Conservation (phyloP, 306 rosid species). For the Lotus japonicus region DNA sequence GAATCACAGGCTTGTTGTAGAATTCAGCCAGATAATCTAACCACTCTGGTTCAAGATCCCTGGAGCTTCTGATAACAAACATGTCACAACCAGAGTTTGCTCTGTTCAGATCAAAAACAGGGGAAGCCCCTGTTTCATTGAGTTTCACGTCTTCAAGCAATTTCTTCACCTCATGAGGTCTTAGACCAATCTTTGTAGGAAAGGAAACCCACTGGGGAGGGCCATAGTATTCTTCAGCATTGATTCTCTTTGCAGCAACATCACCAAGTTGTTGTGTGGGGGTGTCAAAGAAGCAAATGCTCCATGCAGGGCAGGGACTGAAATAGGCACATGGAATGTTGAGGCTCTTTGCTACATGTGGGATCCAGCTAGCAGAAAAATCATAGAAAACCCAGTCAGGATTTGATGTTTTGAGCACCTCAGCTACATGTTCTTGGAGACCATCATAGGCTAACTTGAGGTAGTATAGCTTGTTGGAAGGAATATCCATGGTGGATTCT, state of each 20-base stretch:
- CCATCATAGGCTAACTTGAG: constrained; percentile 38
- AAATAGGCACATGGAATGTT: constrained; percentile 27
- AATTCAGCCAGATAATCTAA: constrained; percentile 23
- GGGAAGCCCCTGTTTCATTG: constrained; percentile 32
- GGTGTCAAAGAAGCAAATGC: constrained; percentile 35
- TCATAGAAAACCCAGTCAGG: constrained; percentile 59
- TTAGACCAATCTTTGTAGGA: constrained; percentile 28
- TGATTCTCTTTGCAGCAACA: background rate
- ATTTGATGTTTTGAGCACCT: constrained; percentile 16
- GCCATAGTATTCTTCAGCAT: constrained; percentile 29
- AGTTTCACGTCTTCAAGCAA: constrained; percentile 17
- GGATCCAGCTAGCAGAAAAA: constrained; percentile 35
- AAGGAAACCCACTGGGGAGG: constrained; percentile 39
- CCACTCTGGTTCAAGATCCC: constrained; percentile 36
- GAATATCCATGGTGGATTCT: constrained; percentile 43
- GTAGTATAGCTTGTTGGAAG: constrained; percentile 30
- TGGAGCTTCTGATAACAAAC: constrained; percentile 32
- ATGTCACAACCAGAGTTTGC: constrained; percentile 32
- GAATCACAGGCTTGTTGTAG: constrained; percentile 30
- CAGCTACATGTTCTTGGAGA: constrained; percentile 28
- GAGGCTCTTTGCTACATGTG: constrained; percentile 8
- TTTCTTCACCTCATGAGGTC: constrained; percentile 22
- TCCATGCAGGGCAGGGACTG: constrained; percentile 38
- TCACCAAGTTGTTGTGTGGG: constrained; percentile 29
- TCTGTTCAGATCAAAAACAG: constrained; percentile 25